Percentiles rank a stretch among this genome's conserved stretches.
These are phyloP conservation scores for Vanderwaltozyma polyspora DNA, from an alignment of 805 yeast genomes.

Conservation along the genomic window DNA sequence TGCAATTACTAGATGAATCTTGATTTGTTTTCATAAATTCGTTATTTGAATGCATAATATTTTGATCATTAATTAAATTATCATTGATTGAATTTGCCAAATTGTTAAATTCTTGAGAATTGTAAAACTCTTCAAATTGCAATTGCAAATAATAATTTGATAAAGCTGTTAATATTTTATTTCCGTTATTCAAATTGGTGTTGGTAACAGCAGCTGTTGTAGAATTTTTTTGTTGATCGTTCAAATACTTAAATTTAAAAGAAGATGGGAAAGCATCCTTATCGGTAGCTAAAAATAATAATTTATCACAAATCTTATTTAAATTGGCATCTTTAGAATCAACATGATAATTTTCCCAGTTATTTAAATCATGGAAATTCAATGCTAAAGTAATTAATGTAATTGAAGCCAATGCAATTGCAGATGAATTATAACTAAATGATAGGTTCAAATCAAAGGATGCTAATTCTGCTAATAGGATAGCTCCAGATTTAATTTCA, in stretches of 20 bases:
- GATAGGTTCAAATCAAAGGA: constrained; percentile 51
- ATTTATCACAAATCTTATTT: constrained; percentile 11
- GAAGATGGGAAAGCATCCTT: constrained; percentile 21
- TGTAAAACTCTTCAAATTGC: constrained; percentile 15
- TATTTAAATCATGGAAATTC: constrained; percentile 19
- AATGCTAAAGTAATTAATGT: constrained; percentile 36
- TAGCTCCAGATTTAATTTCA: constrained; percentile 44
- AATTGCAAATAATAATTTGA: constrained; percentile 13
- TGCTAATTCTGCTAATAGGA: constrained; percentile 54
- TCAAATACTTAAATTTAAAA: constrained; percentile 22
- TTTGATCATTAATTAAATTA: neutral
- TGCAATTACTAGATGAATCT: neutral
- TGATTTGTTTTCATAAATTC: constrained; percentile 1
- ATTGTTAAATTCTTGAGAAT: constrained; percentile 18
- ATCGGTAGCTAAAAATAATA: constrained; percentile 14
- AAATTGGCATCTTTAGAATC: constrained; percentile 20
- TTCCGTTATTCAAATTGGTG: neutral
- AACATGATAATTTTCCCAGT: constrained; percentile 12
- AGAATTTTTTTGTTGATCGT: constrained; percentile 3
- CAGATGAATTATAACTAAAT: constrained; percentile 35
- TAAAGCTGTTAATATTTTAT: constrained; percentile 10
- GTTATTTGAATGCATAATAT: constrained; percentile 1
- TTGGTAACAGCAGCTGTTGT: constrained; percentile 1
- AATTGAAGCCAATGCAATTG: constrained; percentile 42
- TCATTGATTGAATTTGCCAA: constrained; percentile 4